Evolutionary conservation across 2,329 filamentous ascomycete species (phyloP).

Genomic region (Alternaria sp.): DNA sequence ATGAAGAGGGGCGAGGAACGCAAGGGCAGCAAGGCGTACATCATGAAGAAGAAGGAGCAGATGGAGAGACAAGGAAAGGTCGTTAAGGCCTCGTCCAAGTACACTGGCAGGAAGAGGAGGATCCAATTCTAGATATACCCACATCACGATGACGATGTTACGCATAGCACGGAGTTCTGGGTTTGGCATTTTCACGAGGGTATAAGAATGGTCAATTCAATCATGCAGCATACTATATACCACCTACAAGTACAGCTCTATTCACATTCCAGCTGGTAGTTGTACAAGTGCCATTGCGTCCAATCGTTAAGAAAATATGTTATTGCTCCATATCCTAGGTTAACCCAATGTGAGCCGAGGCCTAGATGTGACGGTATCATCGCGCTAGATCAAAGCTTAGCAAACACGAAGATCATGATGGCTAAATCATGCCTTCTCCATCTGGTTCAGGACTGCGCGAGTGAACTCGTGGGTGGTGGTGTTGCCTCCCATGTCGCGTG

Average conservation of each 20-base stretch:
- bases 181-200: constrained; percentile 25
- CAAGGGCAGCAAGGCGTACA: constrained; percentile 87
- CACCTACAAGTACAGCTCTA: constrained; percentile 51
- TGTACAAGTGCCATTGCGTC: constrained; percentile 38
- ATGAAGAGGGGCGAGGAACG: constrained; percentile 65
- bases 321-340: constrained; percentile 7
- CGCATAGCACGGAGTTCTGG: constrained; percentile 47
- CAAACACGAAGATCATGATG: constrained; percentile 16
- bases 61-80: constrained; percentile 95
- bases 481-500: constrained; percentile 93
- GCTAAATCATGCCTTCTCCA: constrained; percentile 66
- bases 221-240: constrained; percentile 50
- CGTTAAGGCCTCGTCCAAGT: constrained; percentile 90
- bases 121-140: constrained; percentile 68
- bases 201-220: constrained; percentile 42
- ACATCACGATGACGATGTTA: constrained; percentile 34
- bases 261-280: constrained; percentile 41
- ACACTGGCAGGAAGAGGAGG: constrained; percentile 87
- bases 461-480: constrained; percentile 95
- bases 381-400: constrained; percentile 22
- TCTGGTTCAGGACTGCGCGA: constrained; percentile 89
- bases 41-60: constrained; percentile 85
- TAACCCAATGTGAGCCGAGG: constrained; percentile 10
- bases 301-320: constrained; percentile 29
- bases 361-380: constrained; percentile 12